These are phyloP conservation scores for Phytophthora sp. DNA, from an alignment of 352 stramenopile genomes.

Conservation along the genomic window DNA sequence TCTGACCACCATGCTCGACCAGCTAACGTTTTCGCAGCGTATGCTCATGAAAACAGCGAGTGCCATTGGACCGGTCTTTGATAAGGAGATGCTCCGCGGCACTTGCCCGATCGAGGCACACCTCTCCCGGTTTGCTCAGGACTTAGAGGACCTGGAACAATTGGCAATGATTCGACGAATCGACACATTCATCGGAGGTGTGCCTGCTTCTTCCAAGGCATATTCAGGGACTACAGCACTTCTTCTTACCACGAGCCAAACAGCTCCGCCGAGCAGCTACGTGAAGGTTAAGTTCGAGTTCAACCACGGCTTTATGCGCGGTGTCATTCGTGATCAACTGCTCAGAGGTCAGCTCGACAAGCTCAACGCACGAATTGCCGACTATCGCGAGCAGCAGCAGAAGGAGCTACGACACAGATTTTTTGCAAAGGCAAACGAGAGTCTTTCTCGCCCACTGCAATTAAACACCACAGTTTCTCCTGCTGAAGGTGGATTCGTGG, in stretches of 20 bases:
- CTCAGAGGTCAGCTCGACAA: conserved; percentile 85
- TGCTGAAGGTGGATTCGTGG: conserved; percentile 14
- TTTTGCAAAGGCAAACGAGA: conserved; percentile 78
- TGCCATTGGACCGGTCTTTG: conserved; percentile 77
- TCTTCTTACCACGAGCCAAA: conserved; percentile 23
- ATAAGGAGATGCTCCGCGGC: conserved; percentile 71
- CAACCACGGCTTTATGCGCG: conserved; percentile 85
- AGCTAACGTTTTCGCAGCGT: conserved; percentile 81
- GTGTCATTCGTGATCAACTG: conserved; percentile 85
- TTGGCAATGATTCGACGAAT: conserved; percentile 81
- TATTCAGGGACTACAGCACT: conserved; percentile 10
- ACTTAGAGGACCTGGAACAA: conserved; percentile 78
- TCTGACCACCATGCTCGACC: conserved; percentile 82
- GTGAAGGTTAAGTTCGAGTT: conserved; percentile 89
- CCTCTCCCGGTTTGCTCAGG: conserved; percentile 63
- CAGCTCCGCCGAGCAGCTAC: conserved; percentile 30
- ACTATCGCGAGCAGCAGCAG: conserved; percentile 78
- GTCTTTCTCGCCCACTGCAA: conserved; percentile 47
- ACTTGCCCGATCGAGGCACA: conserved; percentile 78
- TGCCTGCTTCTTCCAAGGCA: conserved; percentile 44
- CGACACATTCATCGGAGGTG: conserved; percentile 75
- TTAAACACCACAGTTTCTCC: conserved; percentile 33
- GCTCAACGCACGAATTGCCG: conserved; percentile 66
- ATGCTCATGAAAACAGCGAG: conserved; percentile 91
- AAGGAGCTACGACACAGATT: conserved; percentile 78